Base-by-base conservation (phyloP, 2,329 filamentous ascomycete species). In the Capronia americana region DNA sequence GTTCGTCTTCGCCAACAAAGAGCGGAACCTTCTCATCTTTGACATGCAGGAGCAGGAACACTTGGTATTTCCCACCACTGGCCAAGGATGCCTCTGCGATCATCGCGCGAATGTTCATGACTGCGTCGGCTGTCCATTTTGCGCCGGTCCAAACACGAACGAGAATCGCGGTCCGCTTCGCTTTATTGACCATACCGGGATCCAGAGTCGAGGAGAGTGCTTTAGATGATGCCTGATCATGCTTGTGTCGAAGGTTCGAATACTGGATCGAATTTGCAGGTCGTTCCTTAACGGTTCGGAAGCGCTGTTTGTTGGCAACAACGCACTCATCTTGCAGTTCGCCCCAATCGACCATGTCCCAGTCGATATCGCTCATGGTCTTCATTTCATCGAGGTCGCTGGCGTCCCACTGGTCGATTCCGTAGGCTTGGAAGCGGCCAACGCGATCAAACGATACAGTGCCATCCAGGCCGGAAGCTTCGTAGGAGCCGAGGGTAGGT, bases 111-210 rank as follows among this genome's bases (percentile, higher is more conserved):
- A 97, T 79, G 73, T 92, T 92, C 77, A 93, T 87, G 57, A 94
- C 84, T 74, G 95, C 92, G 73, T 96, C 91, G 50, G 90, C 86
- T 10, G 88, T 88, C 83, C 92, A 97, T 8, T 87, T 73, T 71
- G 91, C 96, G 71, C 91, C 90, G 71, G 90, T 88, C 91, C 92
- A 97, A 57, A 90, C 90, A 26, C 93, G 87, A 26, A 97, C 86
- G 0, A 97, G 86, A 5, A 97, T 84, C 2, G 92, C 93, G 0
- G 91, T 94, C 24, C 92, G 85, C 50, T 73, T 73, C 14, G 66
- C 67, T 57, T 73, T 73, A 53, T 67, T 73, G 63, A 70, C 65
- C 23, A 70, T 64, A n/a, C 68, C 69, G 8, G 70, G 66, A 38
- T 71, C 70, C n/a, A 69, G 46, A 4, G 71, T 68, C 14, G 57